phyloP scores from a whole-genome alignment of 371 early-diverging fungal genomes.

The Mortierella sp. region DNA sequence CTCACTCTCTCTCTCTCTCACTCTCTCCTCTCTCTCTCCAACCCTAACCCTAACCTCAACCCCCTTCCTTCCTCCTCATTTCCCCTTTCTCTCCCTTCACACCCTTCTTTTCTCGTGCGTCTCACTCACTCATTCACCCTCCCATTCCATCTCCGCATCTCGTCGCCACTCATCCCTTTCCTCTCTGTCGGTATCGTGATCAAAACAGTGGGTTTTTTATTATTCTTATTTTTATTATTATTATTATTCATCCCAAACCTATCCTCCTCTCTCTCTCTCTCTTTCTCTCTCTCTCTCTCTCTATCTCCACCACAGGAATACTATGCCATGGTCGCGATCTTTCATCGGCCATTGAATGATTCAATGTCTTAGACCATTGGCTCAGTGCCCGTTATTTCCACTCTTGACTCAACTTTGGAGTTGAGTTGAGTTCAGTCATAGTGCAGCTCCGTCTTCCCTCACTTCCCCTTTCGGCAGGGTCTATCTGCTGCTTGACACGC shows the following conservation, averaged over 20 bases:
- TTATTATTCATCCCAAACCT: neutral
- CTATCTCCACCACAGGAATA: neutral
- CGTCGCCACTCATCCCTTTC: too few species aligned
- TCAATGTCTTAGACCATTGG: too few species aligned
- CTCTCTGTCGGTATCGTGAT: too few species aligned
- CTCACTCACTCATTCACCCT: neutral
- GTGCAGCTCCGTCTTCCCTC: neutral
- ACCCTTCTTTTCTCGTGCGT: neutral
- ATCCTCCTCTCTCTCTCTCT: conserved; percentile 5
- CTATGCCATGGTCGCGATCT: too few species aligned
- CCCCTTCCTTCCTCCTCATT: neutral
- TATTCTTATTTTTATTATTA: neutral
- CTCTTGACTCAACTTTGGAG: too few species aligned
- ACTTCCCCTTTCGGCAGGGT: conserved; percentile 2
- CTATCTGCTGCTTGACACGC: too few species aligned
- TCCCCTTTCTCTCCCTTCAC: neutral
- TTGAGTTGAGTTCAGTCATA: too few species aligned
- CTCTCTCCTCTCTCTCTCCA: neutral
- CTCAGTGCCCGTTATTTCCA: too few species aligned
- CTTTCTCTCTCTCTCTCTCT: neutral
- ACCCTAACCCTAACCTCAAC: too few species aligned
- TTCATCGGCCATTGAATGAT: too few species aligned
- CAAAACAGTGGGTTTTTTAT: too few species aligned
- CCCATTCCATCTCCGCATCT: too few species aligned
- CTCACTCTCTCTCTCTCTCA: neutral